Evolutionary conservation across 2,329 filamentous ascomycete species (phyloP).

Genomic region (Sarocladium strictum): DNA sequence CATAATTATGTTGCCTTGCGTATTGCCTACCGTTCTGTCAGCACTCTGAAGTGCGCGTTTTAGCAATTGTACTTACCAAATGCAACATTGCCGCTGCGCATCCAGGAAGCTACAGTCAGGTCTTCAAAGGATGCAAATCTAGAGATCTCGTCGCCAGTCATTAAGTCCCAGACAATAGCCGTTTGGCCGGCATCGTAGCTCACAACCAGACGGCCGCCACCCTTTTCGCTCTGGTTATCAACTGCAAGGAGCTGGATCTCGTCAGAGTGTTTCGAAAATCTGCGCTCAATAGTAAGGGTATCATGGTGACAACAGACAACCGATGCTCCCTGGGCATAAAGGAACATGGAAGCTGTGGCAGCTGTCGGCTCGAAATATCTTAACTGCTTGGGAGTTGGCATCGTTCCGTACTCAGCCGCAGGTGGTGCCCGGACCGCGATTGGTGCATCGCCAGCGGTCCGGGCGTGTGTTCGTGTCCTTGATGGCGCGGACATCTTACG

Average conservation of each 20-base stretch:
- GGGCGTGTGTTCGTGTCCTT: background rate
- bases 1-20: slow-evolving; percentile 85
- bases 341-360: slow-evolving; percentile 82
- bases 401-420: slow-evolving; percentile 37
- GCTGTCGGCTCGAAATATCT: slow-evolving; percentile 78
- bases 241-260: slow-evolving; percentile 80
- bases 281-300: slow-evolving; percentile 79
- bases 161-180: slow-evolving; percentile 93
- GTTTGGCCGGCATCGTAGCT: slow-evolving; percentile 90
- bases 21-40: slow-evolving; percentile 59
- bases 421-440: background rate
- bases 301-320: slow-evolving; percentile 91
- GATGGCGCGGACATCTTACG: background rate
- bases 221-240: slow-evolving; percentile 84
- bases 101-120: slow-evolving; percentile 82
- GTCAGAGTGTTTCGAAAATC: slow-evolving; percentile 78
- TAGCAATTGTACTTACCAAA: slow-evolving; percentile 62
- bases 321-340: slow-evolving; percentile 77
- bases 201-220: slow-evolving; percentile 78
- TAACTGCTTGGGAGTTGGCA: slow-evolving; percentile 42
- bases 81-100: slow-evolving; percentile 93
- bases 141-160: slow-evolving; percentile 84
- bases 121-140: slow-evolving; percentile 90
- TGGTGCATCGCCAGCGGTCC: background rate
- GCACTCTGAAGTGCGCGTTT: background rate